A percentile compares a stretch with the other conserved stretches of the same genome.
These are phyloP conservation scores for Monilinia laxa DNA, from an alignment of 2,329 filamentous ascomycete genomes.

Conservation along the genomic window DNA sequence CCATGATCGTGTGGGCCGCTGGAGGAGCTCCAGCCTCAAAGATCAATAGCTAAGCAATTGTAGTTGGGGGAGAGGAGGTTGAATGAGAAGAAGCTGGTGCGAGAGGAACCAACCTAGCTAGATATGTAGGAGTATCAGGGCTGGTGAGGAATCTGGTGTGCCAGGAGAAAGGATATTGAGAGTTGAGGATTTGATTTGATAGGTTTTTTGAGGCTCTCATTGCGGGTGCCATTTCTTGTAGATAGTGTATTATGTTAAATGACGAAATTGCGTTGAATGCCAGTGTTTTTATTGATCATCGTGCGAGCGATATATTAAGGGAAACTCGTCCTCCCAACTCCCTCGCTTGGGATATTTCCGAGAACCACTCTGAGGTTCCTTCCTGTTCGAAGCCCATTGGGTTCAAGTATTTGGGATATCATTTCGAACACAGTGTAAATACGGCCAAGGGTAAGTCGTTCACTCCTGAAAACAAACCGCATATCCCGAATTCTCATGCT, in stretches of 20 bases:
- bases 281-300: background rate
- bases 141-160: constrained; percentile 12
- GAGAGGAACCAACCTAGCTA: constrained; percentile 42
- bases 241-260: background rate
- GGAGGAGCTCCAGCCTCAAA: constrained; percentile 42
- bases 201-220: constrained; percentile 4
- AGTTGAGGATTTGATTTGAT: constrained; percentile 13
- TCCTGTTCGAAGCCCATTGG: background rate
- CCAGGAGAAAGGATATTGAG: constrained; percentile 22
- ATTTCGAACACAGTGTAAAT: background rate
- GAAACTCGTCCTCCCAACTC: background rate
- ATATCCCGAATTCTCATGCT: background rate
- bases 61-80: constrained; percentile 24
- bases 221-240: background rate
- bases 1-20: constrained; percentile 35
- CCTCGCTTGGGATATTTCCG: background rate
- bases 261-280: background rate
- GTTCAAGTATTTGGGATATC: background rate
- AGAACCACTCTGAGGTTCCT: background rate
- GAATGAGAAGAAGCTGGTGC: constrained; percentile 34
- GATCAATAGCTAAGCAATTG: constrained; percentile 40
- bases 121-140: constrained; percentile 43
- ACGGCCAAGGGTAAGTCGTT: background rate
- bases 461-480: background rate
- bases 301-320: background rate